phyloP scores from a whole-genome alignment of 257 asterid species.

The Ilex asprella region DNA sequence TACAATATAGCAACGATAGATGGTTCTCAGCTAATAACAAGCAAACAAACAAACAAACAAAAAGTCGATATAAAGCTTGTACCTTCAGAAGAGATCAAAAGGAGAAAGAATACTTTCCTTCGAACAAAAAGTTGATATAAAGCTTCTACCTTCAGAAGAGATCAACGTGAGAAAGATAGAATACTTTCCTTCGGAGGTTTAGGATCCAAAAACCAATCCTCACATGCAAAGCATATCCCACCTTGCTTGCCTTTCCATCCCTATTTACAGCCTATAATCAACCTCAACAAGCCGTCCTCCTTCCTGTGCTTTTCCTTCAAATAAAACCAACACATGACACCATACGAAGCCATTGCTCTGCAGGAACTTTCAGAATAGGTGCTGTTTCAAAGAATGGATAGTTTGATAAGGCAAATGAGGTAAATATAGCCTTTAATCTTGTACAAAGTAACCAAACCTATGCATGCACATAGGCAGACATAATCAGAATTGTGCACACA shows the following conservation, averaged over 20 bases:
- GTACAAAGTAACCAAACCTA: too few species aligned
- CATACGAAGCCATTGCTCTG: too few species aligned
- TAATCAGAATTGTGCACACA: too few species aligned
- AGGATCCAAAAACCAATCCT: constrained; percentile 44
- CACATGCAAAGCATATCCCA: constrained; percentile 52
- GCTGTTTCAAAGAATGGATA: constrained; percentile 34
- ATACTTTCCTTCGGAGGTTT: constrained; percentile 18
- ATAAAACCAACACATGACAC: too few species aligned
- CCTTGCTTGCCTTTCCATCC: constrained; percentile 24
- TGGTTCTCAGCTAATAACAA: too few species aligned
- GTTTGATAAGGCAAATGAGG: constrained; percentile 60
- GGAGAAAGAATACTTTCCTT: constrained; percentile 27
- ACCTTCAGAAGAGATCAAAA: too few species aligned
- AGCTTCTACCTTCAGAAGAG: too few species aligned
- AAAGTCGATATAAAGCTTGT: too few species aligned
- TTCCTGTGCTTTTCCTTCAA: too few species aligned
- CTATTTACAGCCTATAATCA: constrained; percentile 19
- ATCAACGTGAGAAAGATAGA: constrained; percentile 32
- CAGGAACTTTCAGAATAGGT: constrained; percentile 6
- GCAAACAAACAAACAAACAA: too few species aligned
- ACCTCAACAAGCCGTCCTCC: background rate
- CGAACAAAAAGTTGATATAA: background rate
- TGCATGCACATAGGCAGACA: too few species aligned
- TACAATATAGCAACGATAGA: too few species aligned
- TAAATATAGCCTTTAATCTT: constrained; percentile 7